Evolutionary conservation across 176 grass and related monocot species (phyloP).

Genomic region (sorghum (Sorghum bicolor)): DNA sequence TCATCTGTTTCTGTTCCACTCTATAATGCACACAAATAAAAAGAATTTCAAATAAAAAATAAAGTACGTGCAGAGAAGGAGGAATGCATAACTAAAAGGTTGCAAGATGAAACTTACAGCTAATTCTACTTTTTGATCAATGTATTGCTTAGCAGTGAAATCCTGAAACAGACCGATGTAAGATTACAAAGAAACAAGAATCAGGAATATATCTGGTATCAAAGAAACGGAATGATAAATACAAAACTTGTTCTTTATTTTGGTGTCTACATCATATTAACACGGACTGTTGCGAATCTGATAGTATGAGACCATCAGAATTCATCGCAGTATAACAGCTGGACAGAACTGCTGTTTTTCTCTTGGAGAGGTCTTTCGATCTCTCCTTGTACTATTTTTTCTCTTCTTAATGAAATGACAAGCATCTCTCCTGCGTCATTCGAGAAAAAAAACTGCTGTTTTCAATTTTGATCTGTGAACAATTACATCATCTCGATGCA

Average conservation of each 20-base stretch:
- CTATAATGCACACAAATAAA: constrained; percentile 37
- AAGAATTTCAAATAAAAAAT: constrained; percentile 14
- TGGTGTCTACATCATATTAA: background rate
- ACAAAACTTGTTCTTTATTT: background rate
- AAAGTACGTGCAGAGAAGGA: background rate
- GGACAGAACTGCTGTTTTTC: background rate
- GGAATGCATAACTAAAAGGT: background rate
- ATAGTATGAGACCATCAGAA: background rate
- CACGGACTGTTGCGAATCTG: background rate
- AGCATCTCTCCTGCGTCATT: background rate
- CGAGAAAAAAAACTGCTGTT: background rate
- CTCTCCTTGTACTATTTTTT: background rate
- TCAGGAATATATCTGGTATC: background rate
- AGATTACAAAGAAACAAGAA: constrained; percentile 1
- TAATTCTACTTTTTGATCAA: constrained; percentile 90
- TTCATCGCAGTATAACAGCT: background rate
- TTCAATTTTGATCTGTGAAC: background rate
- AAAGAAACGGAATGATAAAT: constrained; percentile 2
- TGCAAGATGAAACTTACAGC: constrained; percentile 42
- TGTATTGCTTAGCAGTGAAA: constrained; percentile 56
- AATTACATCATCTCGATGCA: background rate
- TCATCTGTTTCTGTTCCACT: constrained; percentile 78
- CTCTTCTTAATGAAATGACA: background rate
- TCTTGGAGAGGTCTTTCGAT: background rate
- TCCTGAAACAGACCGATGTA: constrained; percentile 52